phyloP scores from a whole-genome alignment of 2,329 filamentous ascomycete genomes.

The Fusarium globosum region DNA sequence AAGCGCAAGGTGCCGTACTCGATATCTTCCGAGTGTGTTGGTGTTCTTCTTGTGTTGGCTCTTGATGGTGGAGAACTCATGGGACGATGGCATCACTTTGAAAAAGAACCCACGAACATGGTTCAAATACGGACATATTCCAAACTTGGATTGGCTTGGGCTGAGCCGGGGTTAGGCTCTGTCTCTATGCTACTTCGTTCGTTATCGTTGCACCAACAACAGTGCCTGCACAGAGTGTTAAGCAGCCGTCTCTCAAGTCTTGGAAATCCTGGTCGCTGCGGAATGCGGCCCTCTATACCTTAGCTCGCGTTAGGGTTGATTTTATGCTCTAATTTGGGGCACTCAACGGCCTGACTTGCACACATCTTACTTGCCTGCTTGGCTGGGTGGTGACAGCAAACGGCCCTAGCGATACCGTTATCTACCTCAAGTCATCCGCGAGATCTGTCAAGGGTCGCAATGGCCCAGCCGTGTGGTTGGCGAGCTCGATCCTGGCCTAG shows the following conservation, averaged over 20 bases:
- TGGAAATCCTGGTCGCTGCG: slow-evolving; percentile 24
- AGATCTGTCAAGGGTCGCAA: slow-evolving; percentile 44
- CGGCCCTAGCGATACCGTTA: slow-evolving; percentile 32
- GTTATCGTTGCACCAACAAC: slow-evolving; percentile 3
- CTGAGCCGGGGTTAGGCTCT: slow-evolving; percentile 1
- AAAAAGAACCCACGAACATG: slow-evolving; percentile 22
- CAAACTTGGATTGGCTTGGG: background rate
- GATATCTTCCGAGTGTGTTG: slow-evolving; percentile 30
- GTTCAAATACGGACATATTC: slow-evolving; percentile 9
- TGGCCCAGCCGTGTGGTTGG: slow-evolving; percentile 45
- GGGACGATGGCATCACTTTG: slow-evolving; percentile 32
- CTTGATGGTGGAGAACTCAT: slow-evolving; percentile 33
- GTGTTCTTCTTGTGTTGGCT: slow-evolving; percentile 37
- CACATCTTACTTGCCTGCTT: slow-evolving; percentile 8
- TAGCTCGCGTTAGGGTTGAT: slow-evolving; percentile 20
- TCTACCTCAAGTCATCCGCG: slow-evolving; percentile 37
- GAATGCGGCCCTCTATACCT: slow-evolving; percentile 39
- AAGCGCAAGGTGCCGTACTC: background rate
- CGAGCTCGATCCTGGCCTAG: slow-evolving; percentile 40
- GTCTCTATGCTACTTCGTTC: background rate
- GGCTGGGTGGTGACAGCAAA: slow-evolving; percentile 19
- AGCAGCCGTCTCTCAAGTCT: background rate
- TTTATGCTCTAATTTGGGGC: slow-evolving; percentile 26
- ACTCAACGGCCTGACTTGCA: slow-evolving; percentile 12
- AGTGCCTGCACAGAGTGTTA: background rate